Evolutionary conservation across 805 yeast species (phyloP), one percentile per base, ranked within the genome.

Genomic region (Wickerhamiella siamensis): DNA sequence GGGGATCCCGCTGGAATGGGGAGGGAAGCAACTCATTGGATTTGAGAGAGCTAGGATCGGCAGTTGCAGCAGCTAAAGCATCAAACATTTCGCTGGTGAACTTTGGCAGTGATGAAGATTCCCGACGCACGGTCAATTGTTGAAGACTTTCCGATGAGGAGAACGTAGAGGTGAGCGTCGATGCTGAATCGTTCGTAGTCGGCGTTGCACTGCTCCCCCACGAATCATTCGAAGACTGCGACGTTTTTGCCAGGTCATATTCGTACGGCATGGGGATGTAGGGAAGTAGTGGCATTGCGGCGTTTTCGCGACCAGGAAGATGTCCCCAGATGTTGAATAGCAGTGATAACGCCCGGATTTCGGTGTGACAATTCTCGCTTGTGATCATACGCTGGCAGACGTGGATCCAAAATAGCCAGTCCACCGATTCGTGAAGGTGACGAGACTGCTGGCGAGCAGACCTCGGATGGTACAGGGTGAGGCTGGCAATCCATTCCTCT

Each of bases 381-480:
- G 63, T 53, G n/a, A 83, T 56, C 77, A 83, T 71, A 43, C 72
- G 63, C 44, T 71, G 60, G 12, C 66, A 58, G 14, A 80, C 77
- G 41, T 67, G 64, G 5, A 79, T 57, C 94, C 94, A 83, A 53
- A 84, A 83, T 39, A 65, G 62, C 91, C 94, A 83, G 60, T 79
- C 72, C 19, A 82, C 59, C 6, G 54, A 57, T 3, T 47, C 47
- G 26, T 48, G 54, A 22, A 43, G 47, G 38, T 48, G 50, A 15
- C 47, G 46, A n/a, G 47, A 41, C 9, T 50, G 58, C 27, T 51
- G 53, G 15, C 47, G 50, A 16, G 41, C 45, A 10, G 57, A 47
- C 19, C 49, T 47, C 9, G 59, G 47, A 38, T 54, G 56, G 36
- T 55, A 48, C 20, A 59, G 49, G 6, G 51, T 47, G 9, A 63